Conservation (phyloP, 306 rosid genomes). For the Lathyrus aphaca region DNA sequence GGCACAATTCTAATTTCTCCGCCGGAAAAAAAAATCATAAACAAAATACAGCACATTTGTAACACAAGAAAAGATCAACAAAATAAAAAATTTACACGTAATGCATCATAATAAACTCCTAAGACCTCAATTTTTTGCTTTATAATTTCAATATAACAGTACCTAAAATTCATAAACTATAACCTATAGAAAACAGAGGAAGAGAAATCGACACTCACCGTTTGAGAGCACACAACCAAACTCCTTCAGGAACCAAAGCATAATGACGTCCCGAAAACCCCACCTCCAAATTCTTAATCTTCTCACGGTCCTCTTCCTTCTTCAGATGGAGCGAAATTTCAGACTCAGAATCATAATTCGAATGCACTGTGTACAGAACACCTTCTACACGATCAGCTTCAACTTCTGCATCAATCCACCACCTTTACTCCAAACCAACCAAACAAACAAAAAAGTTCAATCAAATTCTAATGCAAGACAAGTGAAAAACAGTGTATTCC, state of each 20-base stretch:
- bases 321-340: constrained; percentile 57
- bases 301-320: constrained; percentile 48
- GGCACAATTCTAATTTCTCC: neutral
- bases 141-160: constrained; percentile 8
- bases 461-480: constrained; percentile 9
- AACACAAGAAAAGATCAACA: neutral
- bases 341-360: constrained; percentile 41
- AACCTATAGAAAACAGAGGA: neutral
- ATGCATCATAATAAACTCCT: neutral
- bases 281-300: constrained; percentile 41
- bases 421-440: constrained; percentile 52
- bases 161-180: constrained; percentile 5
- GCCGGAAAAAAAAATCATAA: too few relatives aligned
- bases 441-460: neutral
- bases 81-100: neutral
- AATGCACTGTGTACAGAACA: constrained; percentile 55
- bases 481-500: neutral
- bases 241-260: constrained; percentile 73
- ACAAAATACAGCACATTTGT: too few relatives aligned
- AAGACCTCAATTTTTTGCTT: constrained; percentile 9
- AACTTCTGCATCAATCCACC: constrained; percentile 68
- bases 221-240: constrained; percentile 72
- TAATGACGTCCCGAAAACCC: constrained; percentile 65
- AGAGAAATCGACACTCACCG: constrained; percentile 47
- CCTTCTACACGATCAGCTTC: constrained; percentile 53